Evolutionary conservation across 108 stramenopile genomes (phyloP), one percentile per base, ranked within the genome.

Genomic region (Pseudonitzschia pungens): DNA sequence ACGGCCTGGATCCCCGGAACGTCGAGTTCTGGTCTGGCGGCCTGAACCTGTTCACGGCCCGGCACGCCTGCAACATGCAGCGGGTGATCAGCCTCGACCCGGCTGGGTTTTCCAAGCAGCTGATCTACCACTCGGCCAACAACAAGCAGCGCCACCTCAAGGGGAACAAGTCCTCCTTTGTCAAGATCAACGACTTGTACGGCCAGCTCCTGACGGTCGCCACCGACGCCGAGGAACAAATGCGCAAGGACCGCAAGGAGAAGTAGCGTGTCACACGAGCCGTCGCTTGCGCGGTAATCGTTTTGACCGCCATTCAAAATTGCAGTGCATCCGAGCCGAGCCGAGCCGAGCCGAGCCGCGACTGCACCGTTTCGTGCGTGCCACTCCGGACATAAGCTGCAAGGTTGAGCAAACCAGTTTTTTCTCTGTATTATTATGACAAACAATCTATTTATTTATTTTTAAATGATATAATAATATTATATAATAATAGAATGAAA

Each of bases 1-100:
- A 84, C 77, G 83, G 83, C 41, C 65, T 87, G 12, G 87, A 89
- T 68, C 66, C 72, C 0, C 78, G 86, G 12, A 89, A 86, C 77
- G 92, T 90, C 41, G 90, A 91, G 70, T 91, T 73, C 67, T 91
- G 90, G 90, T 80, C 78, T 36, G 93, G 93, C 0, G 91, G 87
- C 0, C 79, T 89, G 75, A 72, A 79, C 22, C 71, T 87, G 43
- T 70, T 72, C n/a, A 83, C 80, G 3, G 31, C 54, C 44, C 58
- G 72, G 36, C 82, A 83, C 59, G 86, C 73, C 31, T 94, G 93
- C 71, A 87, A 83, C 70, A 71, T 94, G 78, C 89, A 94, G 68
- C 75, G 93, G n/a, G 86, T 92, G 24, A 70, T 94, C 33, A 81
- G 76, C 55, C 54, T 94, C 65, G 87, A 94, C 65, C 89, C 89